A percentile compares a stretch with the other conserved stretches of the same genome.
Conservation (phyloP, 164 flowering plant species). For the Dillenia suffruticosa region DNA sequence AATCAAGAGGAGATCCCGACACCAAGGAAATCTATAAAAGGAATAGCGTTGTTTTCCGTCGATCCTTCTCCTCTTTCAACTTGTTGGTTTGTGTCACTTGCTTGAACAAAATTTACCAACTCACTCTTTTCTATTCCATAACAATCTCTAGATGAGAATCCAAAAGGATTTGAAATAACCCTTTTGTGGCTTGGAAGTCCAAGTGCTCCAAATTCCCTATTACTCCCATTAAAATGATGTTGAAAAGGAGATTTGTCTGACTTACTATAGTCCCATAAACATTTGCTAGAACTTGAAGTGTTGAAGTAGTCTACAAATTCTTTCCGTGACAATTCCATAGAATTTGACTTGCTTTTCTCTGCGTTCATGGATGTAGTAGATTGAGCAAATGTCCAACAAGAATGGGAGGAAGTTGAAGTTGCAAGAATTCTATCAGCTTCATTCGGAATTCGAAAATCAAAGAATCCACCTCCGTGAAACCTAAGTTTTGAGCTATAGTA, state of each 20-base stretch:
- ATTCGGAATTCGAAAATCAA: conserved; percentile 26
- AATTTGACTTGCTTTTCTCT: conserved; percentile 1
- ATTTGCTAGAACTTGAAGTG: conserved; percentile 12
- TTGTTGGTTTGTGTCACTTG: conserved; percentile 18
- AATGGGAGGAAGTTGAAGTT: conserved; percentile 11
- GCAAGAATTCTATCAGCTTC: conserved; percentile 20
- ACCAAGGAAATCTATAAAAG: conserved; percentile 84
- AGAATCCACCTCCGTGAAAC: conserved; percentile 15
- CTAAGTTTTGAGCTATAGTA: conserved; percentile 16
- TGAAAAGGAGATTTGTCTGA: conserved; percentile 13
- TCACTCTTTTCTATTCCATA: conserved; percentile 16
- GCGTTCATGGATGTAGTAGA: conserved; percentile 4
- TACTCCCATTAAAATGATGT: conserved; percentile 10
- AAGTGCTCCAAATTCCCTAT: conserved; percentile 8
- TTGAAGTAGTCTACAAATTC: conserved; percentile 12
- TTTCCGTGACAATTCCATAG: conserved; percentile 15
- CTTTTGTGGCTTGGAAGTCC: conserved; percentile 19
- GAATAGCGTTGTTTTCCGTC: conserved; percentile 32
- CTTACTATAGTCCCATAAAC: conserved; percentile 14
- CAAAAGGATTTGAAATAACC: conserved; percentile 19
- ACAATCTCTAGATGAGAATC: conserved; percentile 12
- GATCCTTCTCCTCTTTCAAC: conserved; percentile 27
- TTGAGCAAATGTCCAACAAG: conserved; percentile 21
- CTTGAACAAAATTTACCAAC: conserved; percentile 11
- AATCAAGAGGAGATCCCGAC: conserved; percentile 59